These are phyloP conservation scores for Kluyveromyces wickerhamii DNA, from an alignment of 805 yeast genomes.

Conservation along the genomic window DNA sequence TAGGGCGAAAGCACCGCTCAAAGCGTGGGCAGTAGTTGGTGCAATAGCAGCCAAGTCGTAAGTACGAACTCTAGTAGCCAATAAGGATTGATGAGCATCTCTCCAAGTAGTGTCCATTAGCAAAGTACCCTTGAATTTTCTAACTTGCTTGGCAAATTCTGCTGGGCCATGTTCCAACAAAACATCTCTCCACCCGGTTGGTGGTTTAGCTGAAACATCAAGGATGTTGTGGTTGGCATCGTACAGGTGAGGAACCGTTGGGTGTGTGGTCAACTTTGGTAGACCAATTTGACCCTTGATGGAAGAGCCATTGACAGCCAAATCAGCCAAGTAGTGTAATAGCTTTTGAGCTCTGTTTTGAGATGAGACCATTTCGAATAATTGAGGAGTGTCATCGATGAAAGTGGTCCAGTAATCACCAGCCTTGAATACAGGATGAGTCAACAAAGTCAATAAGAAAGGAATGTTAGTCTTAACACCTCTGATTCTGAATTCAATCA, in stretches of 20 bases:
- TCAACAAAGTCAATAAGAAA: constrained; percentile 81
- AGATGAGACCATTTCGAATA: constrained; percentile 90
- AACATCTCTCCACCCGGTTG: constrained; percentile 88
- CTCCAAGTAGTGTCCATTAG: constrained; percentile 99
- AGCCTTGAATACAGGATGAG: constrained; percentile 76
- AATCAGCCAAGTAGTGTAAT: constrained; percentile 82
- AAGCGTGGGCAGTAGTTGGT: constrained; percentile 84
- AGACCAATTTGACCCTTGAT: constrained; percentile 92
- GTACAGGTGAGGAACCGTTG: constrained; percentile 65
- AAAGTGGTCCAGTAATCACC: constrained; percentile 98
- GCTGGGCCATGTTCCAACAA: constrained; percentile 81
- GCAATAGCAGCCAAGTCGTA: constrained; percentile 88
- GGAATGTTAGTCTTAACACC: constrained; percentile 99
- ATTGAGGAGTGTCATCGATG: constrained; percentile 94
- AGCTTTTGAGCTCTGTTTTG: constrained; percentile 96
- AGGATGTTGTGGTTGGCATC: constrained; percentile 54
- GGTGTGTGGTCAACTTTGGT: constrained; percentile 74
- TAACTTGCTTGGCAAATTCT: constrained; percentile 80
- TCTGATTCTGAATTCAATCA: constrained; percentile 95
- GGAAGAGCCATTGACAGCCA: constrained; percentile 92
- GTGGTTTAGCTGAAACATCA: constrained; percentile 46
- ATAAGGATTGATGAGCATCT: constrained; percentile 96
- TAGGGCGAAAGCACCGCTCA: constrained; percentile 83
- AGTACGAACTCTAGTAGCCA: constrained; percentile 97
- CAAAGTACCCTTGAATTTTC: constrained; percentile 76